Conservation (phyloP, 352 stramenopile genomes). For the Globisporangium middletonii region DNA sequence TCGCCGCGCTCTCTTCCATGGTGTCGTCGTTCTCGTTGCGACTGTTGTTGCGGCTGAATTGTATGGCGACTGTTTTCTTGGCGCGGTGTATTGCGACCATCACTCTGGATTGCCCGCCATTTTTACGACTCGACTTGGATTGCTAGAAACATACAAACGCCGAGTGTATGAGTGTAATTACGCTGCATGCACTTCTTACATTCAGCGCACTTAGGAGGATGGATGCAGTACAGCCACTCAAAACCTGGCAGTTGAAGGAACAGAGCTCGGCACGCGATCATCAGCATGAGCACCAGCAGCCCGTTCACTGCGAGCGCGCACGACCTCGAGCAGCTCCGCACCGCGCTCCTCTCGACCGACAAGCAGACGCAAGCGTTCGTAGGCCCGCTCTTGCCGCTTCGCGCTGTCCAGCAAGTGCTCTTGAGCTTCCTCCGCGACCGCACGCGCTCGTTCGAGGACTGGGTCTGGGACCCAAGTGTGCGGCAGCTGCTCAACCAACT, state of each 20-base stretch:
- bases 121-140: too few relatives aligned
- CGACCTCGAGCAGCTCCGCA: constrained; percentile 34
- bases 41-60: too few relatives aligned
- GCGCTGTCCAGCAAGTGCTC: constrained; percentile 63
- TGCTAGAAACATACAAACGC: too few relatives aligned
- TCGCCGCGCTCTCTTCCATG: too few relatives aligned
- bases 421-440: constrained; percentile 58
- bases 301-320: constrained; percentile 9
- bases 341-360: constrained; percentile 33
- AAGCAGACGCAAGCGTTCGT: constrained; percentile 51
- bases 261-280: not conserved
- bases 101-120: too few relatives aligned
- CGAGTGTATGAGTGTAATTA: too few relatives aligned
- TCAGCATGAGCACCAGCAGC: constrained; percentile 2
- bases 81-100: too few relatives aligned
- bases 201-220: too few relatives aligned
- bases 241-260: not conserved
- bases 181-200: too few relatives aligned
- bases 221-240: too few relatives aligned
- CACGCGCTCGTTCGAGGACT: constrained; percentile 61
- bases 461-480: constrained; percentile 66
- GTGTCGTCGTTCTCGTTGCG: too few relatives aligned
- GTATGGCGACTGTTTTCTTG: too few relatives aligned
- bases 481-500: constrained; percentile 48
- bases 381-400: constrained; percentile 45